Evolutionary conservation across 148 eudicot genomes (phyloP), one percentile per base, ranked within the genome.

Genomic region (Dysphania ambrosioides): DNA sequence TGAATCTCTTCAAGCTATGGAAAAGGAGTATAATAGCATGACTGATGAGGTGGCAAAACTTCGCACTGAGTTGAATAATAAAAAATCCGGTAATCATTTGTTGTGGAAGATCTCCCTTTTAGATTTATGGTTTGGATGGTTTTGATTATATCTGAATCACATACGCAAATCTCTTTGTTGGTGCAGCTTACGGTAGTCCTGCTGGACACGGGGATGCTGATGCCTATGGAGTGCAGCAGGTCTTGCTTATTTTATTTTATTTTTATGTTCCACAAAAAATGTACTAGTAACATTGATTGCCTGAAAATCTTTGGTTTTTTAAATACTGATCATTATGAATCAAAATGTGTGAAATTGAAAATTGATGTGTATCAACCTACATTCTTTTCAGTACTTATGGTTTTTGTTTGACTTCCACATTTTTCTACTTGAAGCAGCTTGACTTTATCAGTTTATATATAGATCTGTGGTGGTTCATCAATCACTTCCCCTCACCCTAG

Each of bases 1-100:
- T 56, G 99, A 90, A 81, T 89, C 97, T 68, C 97, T 96, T 73
- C 92, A 96, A 83, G 91, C 81, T 85, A 96, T 96, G 99, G 99
- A 92, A 70, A 90, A 88, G 88, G 92, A 92, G 78, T 96, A 96
- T 76, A 80, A 84, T 76, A 84, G 86, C 77, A 96, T 96, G 99
- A 87, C 93, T 8, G 88, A 80, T 63, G 99, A 96, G 86, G 97
- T 96, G 80, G 91, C 92, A 72, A 96, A 93, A 82, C 95, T 96
- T 16, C 95, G 86, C n/a, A 85, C 91, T 38, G 90, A 92, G 77
- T 79, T 96, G 71, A 89, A 69, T 66, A 96, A 82, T 32, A 86
- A 81, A 83, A 81, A 83, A 83, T 68, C 89, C 69, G 99, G 99
- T 96, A 78, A 1, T 71, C 60, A 34, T 34, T 19, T 47, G 31